Percentiles rank a stretch among this genome's conserved stretches.
Conservation (phyloP, 495 filamentous ascomycete genomes). For the Achaetomiella virescens region DNA sequence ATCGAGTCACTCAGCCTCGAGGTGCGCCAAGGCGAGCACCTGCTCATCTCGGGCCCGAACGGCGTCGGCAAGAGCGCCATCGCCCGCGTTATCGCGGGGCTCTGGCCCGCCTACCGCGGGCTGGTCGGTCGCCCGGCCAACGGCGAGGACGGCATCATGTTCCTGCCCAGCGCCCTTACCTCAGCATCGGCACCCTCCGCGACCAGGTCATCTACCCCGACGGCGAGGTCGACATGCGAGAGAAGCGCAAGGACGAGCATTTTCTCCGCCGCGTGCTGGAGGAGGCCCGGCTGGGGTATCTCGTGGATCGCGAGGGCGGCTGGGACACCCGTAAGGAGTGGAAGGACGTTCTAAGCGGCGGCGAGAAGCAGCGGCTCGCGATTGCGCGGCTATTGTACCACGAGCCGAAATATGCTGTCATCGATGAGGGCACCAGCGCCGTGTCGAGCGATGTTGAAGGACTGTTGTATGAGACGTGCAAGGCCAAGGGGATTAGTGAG, state of each 20-base stretch:
- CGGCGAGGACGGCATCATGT: constrained; percentile 93
- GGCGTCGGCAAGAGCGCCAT: constrained; percentile 92
- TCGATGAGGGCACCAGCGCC: constrained; percentile 93
- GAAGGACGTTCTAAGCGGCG: constrained; percentile 94
- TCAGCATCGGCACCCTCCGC: constrained; percentile 87
- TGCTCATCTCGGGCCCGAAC: constrained; percentile 91
- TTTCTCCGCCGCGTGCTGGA: constrained; percentile 72
- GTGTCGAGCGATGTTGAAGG: constrained; percentile 94
- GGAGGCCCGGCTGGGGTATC: constrained; percentile 76
- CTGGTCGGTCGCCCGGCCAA: constrained; percentile 76
- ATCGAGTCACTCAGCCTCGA: constrained; percentile 81
- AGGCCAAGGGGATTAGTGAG: constrained; percentile 85
- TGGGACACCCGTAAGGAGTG: constrained; percentile 97
- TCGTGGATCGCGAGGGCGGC: constrained; percentile 86
- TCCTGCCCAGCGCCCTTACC: constrained; percentile 93
- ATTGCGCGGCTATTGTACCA: constrained; percentile 90
- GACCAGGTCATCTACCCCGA: constrained; percentile 99
- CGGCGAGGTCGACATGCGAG: constrained; percentile 87
- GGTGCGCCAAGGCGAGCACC: constrained; percentile 82
- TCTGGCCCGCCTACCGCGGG: constrained; percentile 93
- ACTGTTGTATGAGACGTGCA: constrained; percentile 82
- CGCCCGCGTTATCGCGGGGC: constrained; percentile 78
- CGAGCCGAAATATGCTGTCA: constrained; percentile 85
- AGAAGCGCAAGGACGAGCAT: constrained; percentile 64
- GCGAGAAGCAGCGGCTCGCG: constrained; percentile 95